These are phyloP conservation scores for Chalaropsis ovoidea DNA, from an alignment of 2,329 filamentous ascomycete species.

Conservation along the genomic window DNA sequence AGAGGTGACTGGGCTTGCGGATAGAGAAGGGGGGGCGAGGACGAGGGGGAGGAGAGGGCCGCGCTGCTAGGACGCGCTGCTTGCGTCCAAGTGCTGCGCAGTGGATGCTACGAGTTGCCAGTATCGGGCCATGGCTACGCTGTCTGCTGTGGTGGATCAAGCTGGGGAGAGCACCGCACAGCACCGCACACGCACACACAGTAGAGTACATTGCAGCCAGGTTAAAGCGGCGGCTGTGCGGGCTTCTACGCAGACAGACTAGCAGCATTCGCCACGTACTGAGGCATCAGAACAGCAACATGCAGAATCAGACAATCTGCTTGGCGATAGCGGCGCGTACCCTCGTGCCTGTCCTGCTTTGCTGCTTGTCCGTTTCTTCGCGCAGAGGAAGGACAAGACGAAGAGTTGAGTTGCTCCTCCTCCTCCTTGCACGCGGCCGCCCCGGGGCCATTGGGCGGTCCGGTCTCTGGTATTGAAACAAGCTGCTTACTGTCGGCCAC, in stretches of 20 bases:
- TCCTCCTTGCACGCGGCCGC: neutral
- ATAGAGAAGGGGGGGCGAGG: too few species aligned
- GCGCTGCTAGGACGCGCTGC: neutral
- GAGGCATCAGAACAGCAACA: too few species aligned
- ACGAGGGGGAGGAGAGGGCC: neutral
- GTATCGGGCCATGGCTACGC: neutral
- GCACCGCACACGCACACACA: too few species aligned
- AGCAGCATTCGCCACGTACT: too few species aligned
- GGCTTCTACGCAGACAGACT: too few species aligned
- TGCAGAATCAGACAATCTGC: neutral
- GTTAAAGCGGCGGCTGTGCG: too few species aligned
- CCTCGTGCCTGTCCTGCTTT: neutral
- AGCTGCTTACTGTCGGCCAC: neutral
- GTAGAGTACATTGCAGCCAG: too few species aligned
- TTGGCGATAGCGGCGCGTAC: neutral
- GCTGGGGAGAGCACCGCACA: too few species aligned
- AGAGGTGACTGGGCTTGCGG: slow-evolving; percentile 1
- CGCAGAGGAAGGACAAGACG: neutral
- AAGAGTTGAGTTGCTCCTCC: neutral
- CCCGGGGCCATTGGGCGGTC: neutral
- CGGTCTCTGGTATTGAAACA: neutral
- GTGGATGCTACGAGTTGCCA: neutral
- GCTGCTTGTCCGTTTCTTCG: neutral
- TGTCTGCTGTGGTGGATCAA: too few species aligned
- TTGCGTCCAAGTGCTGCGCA: too few species aligned